Base-by-base conservation (phyloP, 805 yeast genomes). In the Trichomonascus vanleenenianus region DNA sequence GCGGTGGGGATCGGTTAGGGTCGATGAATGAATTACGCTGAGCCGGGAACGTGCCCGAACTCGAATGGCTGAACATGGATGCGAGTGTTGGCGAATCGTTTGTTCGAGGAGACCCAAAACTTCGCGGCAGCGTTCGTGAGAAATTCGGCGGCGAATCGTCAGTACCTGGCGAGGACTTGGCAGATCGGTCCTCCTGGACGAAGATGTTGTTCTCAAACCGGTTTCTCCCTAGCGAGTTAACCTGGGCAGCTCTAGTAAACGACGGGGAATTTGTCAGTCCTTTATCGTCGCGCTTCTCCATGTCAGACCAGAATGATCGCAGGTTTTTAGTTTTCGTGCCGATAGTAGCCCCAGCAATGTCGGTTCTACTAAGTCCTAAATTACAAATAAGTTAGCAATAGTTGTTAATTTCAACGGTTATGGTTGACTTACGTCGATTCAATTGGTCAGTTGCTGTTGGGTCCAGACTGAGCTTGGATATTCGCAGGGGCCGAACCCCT, bases 281-380 rank as follows among this genome's bases (percentile, higher is more conserved):
- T 8, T 22, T 22, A 22, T 22, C 27, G 12, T 45, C 46, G 5
- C 40, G 43, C 41, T 50, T 49, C 27, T 54, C 57, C 42, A 54
- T 27, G 30, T 54, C 55, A 6, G 52, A 40, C 57, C 57, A 54
- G 22, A 54, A 54, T 2, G 53, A 46, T 41, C 56, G 20, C 52
- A 54, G 39, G 41, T 40, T 49, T 36, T 44, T 35, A 7, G 56
- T 54, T 31, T 46, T 50, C 7, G 46, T 10, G 18, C 54, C 46
- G 2, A 48, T 39, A 3, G 48, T 31, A 20, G 46, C 40, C 4
- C 15, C 15, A 15, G 15, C 39, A 11, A 16, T 35, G 12, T 15
- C 20, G 19, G 11, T 35, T 14, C 14, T 35, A 15, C 12, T 18
- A 7, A 35, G 11, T 35, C 22, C 20, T 16, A 15, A 35, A 15